These are phyloP conservation scores for Cephaloascus albidus DNA, from an alignment of 805 yeast species.

Conservation along the genomic window DNA sequence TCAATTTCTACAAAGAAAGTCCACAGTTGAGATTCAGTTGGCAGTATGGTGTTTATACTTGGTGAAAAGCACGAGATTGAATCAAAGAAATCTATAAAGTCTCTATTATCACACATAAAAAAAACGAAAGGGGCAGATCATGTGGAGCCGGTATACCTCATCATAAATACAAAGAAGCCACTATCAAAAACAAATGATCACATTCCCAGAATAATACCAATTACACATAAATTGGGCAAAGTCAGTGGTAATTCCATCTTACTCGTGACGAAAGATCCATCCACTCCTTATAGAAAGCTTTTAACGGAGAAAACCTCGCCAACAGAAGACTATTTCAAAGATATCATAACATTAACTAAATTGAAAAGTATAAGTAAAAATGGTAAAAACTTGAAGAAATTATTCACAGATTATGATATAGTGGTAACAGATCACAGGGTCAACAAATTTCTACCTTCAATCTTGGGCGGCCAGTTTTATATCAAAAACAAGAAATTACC, in stretches of 20 bases:
- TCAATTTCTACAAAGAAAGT: no score
- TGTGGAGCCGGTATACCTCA: constrained; percentile 25
- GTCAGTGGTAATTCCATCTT: constrained; percentile 42
- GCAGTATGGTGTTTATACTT: constrained; percentile 5
- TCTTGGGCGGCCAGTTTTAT: constrained; percentile 55
- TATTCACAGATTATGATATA: constrained; percentile 55
- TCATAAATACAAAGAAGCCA: constrained; percentile 38
- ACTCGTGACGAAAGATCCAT: constrained; percentile 69
- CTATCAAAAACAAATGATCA: constrained; percentile 35
- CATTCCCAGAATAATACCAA: constrained; percentile 51
- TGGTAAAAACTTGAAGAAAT: constrained; percentile 33
- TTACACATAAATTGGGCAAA: constrained; percentile 41
- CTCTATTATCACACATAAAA: constrained; percentile 18
- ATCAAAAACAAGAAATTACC: constrained; percentile 61
- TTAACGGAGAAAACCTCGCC: constrained; percentile 38
- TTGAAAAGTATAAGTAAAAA: constrained; percentile 36
- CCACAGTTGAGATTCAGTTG: no score
- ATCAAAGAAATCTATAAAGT: constrained; percentile 13
- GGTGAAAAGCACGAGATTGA: constrained; percentile 6
- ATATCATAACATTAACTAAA: constrained; percentile 51
- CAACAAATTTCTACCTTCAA: constrained; percentile 46
- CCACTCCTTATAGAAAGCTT: constrained; percentile 41
- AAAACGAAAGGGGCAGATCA: constrained; percentile 9
- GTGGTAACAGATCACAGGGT: constrained; percentile 65
- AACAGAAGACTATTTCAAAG: constrained; percentile 54